Base-by-base conservation (phyloP, 1,284 basidiomycete genomes). In the Ustilago cynodontis region DNA sequence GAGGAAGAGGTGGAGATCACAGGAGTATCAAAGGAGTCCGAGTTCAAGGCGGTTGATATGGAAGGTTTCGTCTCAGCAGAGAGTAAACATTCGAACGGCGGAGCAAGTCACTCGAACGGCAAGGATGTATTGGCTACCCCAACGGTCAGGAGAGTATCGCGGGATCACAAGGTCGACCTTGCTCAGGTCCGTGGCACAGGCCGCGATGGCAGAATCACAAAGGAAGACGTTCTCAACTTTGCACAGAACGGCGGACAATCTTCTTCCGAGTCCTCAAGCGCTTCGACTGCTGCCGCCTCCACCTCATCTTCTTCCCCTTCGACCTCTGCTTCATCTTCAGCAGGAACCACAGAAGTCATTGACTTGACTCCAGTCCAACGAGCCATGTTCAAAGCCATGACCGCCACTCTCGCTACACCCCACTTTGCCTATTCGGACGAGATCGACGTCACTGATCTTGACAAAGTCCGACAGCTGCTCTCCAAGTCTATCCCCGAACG, bases 401-500 rank as follows among this genome's bases (percentile, higher is more conserved):
- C 84, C 0, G 47, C 67, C 8, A 80, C 84, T 2, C 80, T 83
- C 20, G 37, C 68, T 77, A 92, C 95, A 0, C 89, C 93, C 18
- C 92, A 92, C 86, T 94, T 94, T 74, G 92, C 92, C 88, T 92
- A 82, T 49, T 81, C 81, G 20, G 81, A 84, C 92, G 92, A 91
- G 1, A 87, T 97, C 33, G 93, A 97, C 86, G 88, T 97, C 26
- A 97, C 94, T 0, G 88, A 89, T 4, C 88, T 94, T 33, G 89
- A 93, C 81, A 86, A 88, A n/a, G 77, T 95, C 11, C 87, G 95
- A 7, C 91, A 92, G 0, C 84, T 87, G 13, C 88, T 97, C 56
- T 93, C 92, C 80, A 84, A 89, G 0, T 87, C 91, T 78, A 93
- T 95, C 72, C 93, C 93, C 1, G 55, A 59, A 4, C 52, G 28